These are phyloP conservation scores for Scleroderma citrinum DNA, from an alignment of 768 basidiomycete species.

Conservation along the genomic window DNA sequence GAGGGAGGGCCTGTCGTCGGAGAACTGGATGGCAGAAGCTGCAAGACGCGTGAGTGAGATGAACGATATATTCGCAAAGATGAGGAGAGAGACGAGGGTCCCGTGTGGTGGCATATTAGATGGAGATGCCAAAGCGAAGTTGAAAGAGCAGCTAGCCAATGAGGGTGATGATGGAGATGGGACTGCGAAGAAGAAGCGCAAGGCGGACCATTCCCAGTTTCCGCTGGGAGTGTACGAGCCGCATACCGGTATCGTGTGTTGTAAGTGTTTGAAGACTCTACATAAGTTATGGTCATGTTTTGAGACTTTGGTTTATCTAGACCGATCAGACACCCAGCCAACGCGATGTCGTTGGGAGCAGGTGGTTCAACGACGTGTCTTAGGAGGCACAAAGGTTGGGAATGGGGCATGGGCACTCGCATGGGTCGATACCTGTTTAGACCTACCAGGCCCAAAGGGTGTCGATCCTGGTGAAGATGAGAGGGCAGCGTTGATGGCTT, in stretches of 20 bases:
- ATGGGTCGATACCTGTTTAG: slow-evolving; percentile 59
- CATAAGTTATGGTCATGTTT: slow-evolving; percentile 1
- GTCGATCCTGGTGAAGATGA: background rate
- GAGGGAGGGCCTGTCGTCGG: slow-evolving; percentile 75
- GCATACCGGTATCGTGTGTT: slow-evolving; percentile 68
- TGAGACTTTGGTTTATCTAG: slow-evolving; percentile 31
- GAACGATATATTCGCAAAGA: slow-evolving; percentile 57
- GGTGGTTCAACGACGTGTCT: slow-evolving; percentile 44
- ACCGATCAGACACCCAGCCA: slow-evolving; percentile 75
- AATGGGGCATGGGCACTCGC: slow-evolving; percentile 78
- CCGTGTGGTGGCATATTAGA: slow-evolving; percentile 45
- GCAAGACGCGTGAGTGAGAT: slow-evolving; percentile 60
- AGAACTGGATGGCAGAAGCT: slow-evolving; percentile 90
- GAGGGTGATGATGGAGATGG: slow-evolving; percentile 25
- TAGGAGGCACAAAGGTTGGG: slow-evolving; percentile 72
- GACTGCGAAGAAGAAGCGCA: slow-evolving; percentile 20
- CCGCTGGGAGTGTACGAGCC: slow-evolving; percentile 78
- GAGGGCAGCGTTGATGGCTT: background rate
- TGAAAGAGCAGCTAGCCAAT: slow-evolving; percentile 24
- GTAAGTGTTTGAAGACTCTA: slow-evolving; percentile 37
- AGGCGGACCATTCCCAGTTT: slow-evolving; percentile 28
- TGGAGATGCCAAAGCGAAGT: slow-evolving; percentile 31
- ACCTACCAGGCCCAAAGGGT: slow-evolving; percentile 19
- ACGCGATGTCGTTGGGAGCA: slow-evolving; percentile 56
- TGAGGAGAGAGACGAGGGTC: slow-evolving; percentile 49